A percentile compares a stretch with the other conserved stretches of the same genome.
phyloP scores from a whole-genome alignment of 2,329 filamentous ascomycete species.

The Pyrenophora graminea region DNA sequence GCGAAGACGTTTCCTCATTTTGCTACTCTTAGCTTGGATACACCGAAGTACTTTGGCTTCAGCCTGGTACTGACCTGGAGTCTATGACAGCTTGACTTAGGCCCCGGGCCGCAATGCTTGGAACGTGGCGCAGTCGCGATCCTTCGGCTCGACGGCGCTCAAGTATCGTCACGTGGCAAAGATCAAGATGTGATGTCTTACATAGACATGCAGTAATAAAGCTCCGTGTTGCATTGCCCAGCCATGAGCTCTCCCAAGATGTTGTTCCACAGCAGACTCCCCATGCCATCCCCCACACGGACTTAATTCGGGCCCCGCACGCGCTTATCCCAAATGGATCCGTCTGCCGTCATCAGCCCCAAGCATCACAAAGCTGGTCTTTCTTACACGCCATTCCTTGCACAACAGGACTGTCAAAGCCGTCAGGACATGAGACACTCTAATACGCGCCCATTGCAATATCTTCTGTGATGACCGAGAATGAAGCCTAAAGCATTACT shows the following conservation, averaged over 20 bases:
- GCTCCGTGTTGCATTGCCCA: background rate
- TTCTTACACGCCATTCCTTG: background rate
- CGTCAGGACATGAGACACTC: no score
- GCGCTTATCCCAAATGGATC: slow-evolving; percentile 3
- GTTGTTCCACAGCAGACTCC: no score
- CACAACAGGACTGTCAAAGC: background rate
- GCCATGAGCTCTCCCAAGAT: background rate
- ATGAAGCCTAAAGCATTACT: slow-evolving; percentile 18
- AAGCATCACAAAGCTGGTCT: no score
- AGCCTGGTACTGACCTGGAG: background rate
- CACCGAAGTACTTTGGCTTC: background rate
- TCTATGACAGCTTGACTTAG: slow-evolving; percentile 12
- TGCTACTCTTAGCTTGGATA: background rate
- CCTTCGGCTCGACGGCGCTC: no score
- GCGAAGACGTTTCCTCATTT: slow-evolving; percentile 29
- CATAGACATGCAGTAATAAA: no score
- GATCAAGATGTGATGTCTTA: no score
- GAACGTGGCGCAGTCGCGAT: background rate
- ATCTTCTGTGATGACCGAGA: background rate
- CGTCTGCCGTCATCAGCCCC: background rate
- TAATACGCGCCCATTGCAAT: no score
- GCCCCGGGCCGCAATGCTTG: slow-evolving; percentile 1
- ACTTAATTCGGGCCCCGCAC: slow-evolving; percentile 19
- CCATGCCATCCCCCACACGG: background rate
- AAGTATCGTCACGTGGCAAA: no score